Evolutionary conservation across 1,139 yeast species (phyloP).

Genomic region (Candida sanyaensis): DNA sequence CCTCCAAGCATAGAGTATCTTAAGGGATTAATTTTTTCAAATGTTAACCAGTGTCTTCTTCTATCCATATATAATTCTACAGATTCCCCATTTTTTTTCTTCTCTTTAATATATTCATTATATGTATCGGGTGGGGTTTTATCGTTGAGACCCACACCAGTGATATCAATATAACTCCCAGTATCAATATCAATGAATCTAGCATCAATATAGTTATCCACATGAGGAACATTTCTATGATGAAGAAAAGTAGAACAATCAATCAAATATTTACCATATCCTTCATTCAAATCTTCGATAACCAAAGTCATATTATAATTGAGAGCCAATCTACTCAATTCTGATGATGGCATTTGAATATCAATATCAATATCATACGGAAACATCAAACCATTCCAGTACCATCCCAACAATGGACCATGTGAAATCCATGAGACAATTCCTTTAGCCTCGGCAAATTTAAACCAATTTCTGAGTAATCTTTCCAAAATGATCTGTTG

Average conservation of each 20-base stretch:
- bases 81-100: conserved; percentile 19
- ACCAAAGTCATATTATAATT: conserved; percentile 40
- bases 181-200: conserved; percentile 40
- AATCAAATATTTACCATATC: conserved; percentile 34
- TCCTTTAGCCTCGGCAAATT: conserved; percentile 37
- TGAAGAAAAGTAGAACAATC: conserved; percentile 35
- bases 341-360: conserved; percentile 39
- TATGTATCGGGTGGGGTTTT: conserved; percentile 31
- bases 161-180: conserved; percentile 40
- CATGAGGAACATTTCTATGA: conserved; percentile 30
- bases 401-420: conserved; percentile 49
- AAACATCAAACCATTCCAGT: conserved; percentile 39
- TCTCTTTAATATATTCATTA: conserved; percentile 20
- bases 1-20: conserved; percentile 36
- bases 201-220: conserved; percentile 38
- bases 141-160: conserved; percentile 36
- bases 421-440: conserved; percentile 52
- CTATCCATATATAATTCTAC: conserved; percentile 37
- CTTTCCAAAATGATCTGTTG: conserved; percentile 33
- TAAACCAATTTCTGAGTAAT: conserved; percentile 34
- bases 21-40: conserved; percentile 32
- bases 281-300: conserved; percentile 33
- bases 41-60: conserved; percentile 36
- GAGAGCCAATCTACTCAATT: conserved; percentile 29
- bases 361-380: conserved; percentile 41